These are phyloP conservation scores for Fusarium agapanthi DNA, from an alignment of 2,329 filamentous ascomycete genomes.

Conservation along the genomic window DNA sequence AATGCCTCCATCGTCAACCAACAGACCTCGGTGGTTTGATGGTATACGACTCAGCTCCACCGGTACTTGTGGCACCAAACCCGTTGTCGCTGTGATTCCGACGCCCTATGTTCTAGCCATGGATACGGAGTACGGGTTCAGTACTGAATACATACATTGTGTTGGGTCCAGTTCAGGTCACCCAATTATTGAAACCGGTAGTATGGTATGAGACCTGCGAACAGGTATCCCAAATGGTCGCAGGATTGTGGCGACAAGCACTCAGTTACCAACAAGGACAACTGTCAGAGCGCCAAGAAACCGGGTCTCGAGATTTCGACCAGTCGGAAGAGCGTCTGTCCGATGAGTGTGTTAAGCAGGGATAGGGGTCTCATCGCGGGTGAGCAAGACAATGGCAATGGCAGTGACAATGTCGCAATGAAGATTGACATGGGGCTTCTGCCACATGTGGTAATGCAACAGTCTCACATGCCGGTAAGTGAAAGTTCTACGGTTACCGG, in stretches of 20 bases:
- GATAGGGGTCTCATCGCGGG: neutral
- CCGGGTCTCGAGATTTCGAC: neutral
- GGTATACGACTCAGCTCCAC: constrained; percentile 29
- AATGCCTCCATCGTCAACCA: neutral
- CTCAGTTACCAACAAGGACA: constrained; percentile 5
- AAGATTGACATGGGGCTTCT: neutral
- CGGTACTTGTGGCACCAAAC: constrained; percentile 22
- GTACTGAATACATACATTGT: constrained; percentile 7
- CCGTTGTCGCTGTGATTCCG: constrained; percentile 30
- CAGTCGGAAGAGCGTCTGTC: constrained; percentile 3
- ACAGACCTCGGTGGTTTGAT: constrained; percentile 16
- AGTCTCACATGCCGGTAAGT: neutral
- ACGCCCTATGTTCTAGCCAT: constrained; percentile 2
- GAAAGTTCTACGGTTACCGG: neutral
- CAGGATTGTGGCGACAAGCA: constrained; percentile 4
- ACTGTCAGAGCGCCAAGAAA: constrained; percentile 11
- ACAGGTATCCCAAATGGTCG: constrained; percentile 23
- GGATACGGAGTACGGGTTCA: neutral
- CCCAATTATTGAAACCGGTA: constrained; percentile 13
- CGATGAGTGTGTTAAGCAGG: neutral
- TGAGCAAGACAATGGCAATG: constrained; percentile 1
- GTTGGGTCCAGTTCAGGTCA: constrained; percentile 5
- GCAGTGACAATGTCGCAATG: neutral
- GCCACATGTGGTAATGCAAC: neutral
- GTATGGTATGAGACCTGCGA: constrained; percentile 20